Evolutionary conservation across 2,329 filamentous ascomycete genomes (phyloP).

Genomic region (Trichoderma arundinaceum): DNA sequence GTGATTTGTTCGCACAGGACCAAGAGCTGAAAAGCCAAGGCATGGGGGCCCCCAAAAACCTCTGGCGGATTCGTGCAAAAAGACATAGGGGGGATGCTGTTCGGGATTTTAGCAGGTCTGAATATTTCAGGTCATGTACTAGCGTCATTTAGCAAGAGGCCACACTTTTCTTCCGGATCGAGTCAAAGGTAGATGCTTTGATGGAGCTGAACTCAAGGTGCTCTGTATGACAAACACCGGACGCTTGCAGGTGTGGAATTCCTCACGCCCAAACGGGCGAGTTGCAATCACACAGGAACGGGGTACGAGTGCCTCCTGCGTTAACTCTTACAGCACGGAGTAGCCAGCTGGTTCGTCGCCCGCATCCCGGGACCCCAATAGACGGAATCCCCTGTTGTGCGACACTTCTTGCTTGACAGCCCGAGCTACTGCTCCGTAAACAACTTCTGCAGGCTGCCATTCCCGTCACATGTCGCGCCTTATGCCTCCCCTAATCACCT

Average conservation of each 20-base stretch:
- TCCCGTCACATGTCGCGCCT: slow-evolving; percentile 19
- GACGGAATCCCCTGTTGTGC: slow-evolving; percentile 24
- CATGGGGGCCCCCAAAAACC: slow-evolving; percentile 1
- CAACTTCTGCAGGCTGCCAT: slow-evolving; percentile 21
- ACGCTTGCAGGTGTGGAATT: slow-evolving; percentile 24
- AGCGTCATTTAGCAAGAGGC: slow-evolving; percentile 2
- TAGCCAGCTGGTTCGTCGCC: slow-evolving; percentile 21
- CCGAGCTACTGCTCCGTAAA: neutral
- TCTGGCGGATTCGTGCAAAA: no score
- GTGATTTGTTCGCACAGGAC: neutral
- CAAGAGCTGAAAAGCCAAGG: slow-evolving; percentile 16
- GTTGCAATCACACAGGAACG: slow-evolving; percentile 15
- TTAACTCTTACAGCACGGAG: slow-evolving; percentile 21
- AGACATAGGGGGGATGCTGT: neutral
- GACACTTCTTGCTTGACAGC: slow-evolving; percentile 27
- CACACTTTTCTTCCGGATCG: slow-evolving; percentile 8
- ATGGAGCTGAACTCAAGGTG: slow-evolving; percentile 16
- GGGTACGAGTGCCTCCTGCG: slow-evolving; percentile 18
- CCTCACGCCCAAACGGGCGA: slow-evolving; percentile 15
- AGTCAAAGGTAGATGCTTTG: slow-evolving; percentile 6
- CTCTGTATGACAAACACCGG: slow-evolving; percentile 29
- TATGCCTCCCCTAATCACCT: slow-evolving; percentile 10
- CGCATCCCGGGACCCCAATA: slow-evolving; percentile 6
- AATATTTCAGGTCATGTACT: neutral
- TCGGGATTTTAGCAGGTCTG: slow-evolving; percentile 18